Conservation (phyloP, 176 grass and related monocot genomes). For the Triticum aestivum region IWGSC_CS_RefSeq_v2.1 NC_057810.1:567577299-567577798, state of each 20-base stretch:
- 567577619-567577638: conserved; percentile 26
- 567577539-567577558: conserved; percentile 66
- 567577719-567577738: conserved; percentile 69
- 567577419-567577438: conserved; percentile 62
- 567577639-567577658: conserved; percentile 32
- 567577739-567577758: conserved; percentile 54
- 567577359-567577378: conserved; percentile 46
- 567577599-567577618: conserved; percentile 40
- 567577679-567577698: not conserved
- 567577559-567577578: conserved; percentile 35
- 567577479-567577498: conserved; percentile 51
- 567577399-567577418: conserved; percentile 29
- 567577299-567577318: conserved; percentile 35
- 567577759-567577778: conserved; percentile 41
- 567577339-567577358: conserved; percentile 62
- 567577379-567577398: conserved; percentile 31
- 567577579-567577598: conserved; percentile 27
- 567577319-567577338: conserved; percentile 2
- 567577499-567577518: conserved; percentile 31
- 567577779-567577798: conserved; percentile 39
- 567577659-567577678: conserved; percentile 64
- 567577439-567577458: conserved; percentile 54
- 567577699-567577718: conserved; percentile 41
- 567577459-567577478: conserved; percentile 61
- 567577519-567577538: not conserved